Base-by-base conservation (phyloP, 768 basidiomycete genomes). In the Gloeopeniophorella convolvens region DNA sequence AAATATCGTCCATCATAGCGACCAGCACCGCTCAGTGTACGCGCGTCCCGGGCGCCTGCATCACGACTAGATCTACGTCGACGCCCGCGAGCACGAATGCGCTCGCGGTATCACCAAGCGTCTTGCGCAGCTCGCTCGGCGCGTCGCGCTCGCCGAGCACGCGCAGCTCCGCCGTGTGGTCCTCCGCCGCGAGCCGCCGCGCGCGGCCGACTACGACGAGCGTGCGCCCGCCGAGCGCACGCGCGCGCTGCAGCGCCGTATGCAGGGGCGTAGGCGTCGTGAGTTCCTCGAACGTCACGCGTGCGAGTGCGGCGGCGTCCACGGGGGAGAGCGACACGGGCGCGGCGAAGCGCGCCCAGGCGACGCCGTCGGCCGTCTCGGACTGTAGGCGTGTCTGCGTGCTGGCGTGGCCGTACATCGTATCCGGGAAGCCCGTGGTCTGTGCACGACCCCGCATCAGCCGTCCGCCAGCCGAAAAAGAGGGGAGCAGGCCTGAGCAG, bases 101-200 rank as follows among this genome's bases (percentile, higher is more conserved):
- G 33, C 83, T 78, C 2, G 81, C 88, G 15, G 89, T 83, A 63
- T 94, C 89, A 3, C 94, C 94, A 21, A 95, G 72, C 18, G 92
- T 91, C 69, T 86, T 85, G 63, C 75, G 72, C 51, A 92, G 79
- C 61, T 89, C 61, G 0, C 77, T 75, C 4, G 84, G 71, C 24
- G 61, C 59, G 4, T 74, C 78, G 56, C 82, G 72, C 55, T 79
- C 75, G 15, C 82, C 70, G 18, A 92, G 56, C 35, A 72, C 69
- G 55, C 79, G 79, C 48, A 93, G 65, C 68, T 96, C 93, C n/a
- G 60, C 66, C 5, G 71, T 65, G 61, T 91, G 89, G 49, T 81
- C 76, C 67, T 86, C 84, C 21, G 79, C 78, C 3, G 85, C 83
- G 27, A 88, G 65, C n/a, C 84, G 67, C 31, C 86, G 69, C 39